phyloP scores from a whole-genome alignment of 352 stramenopile genomes.

The Phytophthora pluvialis region DNA sequence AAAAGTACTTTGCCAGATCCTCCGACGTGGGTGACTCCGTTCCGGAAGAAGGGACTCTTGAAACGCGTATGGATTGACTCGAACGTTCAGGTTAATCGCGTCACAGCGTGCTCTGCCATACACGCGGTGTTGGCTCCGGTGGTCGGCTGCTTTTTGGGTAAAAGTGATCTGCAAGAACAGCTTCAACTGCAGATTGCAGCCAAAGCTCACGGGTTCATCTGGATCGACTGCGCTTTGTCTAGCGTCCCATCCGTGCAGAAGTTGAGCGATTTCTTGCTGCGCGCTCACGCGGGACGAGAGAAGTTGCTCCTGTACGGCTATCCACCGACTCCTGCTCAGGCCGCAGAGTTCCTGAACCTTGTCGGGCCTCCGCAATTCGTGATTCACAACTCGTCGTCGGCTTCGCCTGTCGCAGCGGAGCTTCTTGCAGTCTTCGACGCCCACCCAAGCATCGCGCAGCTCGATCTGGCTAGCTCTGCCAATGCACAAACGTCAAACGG shows the following conservation, averaged over 20 bases:
- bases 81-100: neutral
- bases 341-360: slow-evolving; percentile 23
- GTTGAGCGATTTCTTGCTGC: slow-evolving; percentile 34
- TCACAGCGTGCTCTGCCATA: slow-evolving; percentile 1
- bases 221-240: slow-evolving; percentile 24
- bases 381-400: slow-evolving; percentile 24
- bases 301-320: slow-evolving; percentile 48
- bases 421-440: slow-evolving; percentile 30
- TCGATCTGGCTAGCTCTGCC: slow-evolving; percentile 25
- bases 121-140: slow-evolving; percentile 22
- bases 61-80: slow-evolving; percentile 29
- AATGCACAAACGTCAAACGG: slow-evolving; percentile 7
- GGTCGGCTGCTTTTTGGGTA: slow-evolving; percentile 41
- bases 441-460: slow-evolving; percentile 34
- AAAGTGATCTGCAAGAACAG: slow-evolving; percentile 15
- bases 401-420: slow-evolving; percentile 11
- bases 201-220: slow-evolving; percentile 36
- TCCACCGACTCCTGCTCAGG: slow-evolving; percentile 25
- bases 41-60: slow-evolving; percentile 31
- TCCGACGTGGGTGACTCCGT: slow-evolving; percentile 22
- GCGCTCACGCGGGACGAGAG: slow-evolving; percentile 21
- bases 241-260: slow-evolving; percentile 8
- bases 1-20: slow-evolving; percentile 10
- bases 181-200: slow-evolving; percentile 25
- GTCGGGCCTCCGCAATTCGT: slow-evolving; percentile 32